These are phyloP conservation scores for Xylariomycetidae sp. DNA, from an alignment of 2,329 filamentous ascomycete genomes.

Conservation along the genomic window DNA sequence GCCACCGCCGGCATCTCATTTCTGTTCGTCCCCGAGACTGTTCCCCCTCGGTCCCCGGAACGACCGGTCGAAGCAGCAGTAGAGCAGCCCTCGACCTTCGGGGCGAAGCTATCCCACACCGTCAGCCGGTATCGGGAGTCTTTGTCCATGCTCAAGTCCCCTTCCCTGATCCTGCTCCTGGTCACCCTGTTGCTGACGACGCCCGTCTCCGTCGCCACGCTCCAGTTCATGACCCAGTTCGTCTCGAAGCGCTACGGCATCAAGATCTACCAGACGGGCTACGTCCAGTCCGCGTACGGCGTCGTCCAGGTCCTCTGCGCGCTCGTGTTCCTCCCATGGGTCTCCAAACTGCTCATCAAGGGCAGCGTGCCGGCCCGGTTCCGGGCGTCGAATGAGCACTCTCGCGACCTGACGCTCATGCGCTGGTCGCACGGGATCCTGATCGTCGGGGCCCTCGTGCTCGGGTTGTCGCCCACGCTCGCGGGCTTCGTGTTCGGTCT, in stretches of 20 bases:
- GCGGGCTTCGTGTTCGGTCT: conserved; percentile 23
- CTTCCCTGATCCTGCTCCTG: conserved; percentile 21
- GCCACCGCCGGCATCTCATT: conserved; percentile 12
- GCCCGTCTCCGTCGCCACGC: conserved; percentile 14
- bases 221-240: conserved; percentile 25
- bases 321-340: conserved; percentile 23
- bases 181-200: conserved; percentile 11
- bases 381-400: conserved; percentile 17
- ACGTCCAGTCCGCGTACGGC: conserved; percentile 25
- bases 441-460: conserved; percentile 16
- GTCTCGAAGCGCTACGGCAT: conserved; percentile 27
- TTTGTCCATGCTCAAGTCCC: conserved; percentile 20
- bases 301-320: conserved; percentile 20
- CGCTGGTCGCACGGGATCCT: conserved; percentile 21
- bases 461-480: conserved; percentile 21
- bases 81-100: not conserved
- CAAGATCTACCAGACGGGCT: conserved; percentile 24
- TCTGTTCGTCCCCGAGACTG: conserved; percentile 25
- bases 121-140: conserved; percentile 18
- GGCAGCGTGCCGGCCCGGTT: conserved; percentile 14
- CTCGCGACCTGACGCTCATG: conserved; percentile 23
- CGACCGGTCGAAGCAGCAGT: conserved; percentile 2
- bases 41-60: conserved; percentile 4
- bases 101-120: conserved; percentile 11
- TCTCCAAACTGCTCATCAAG: conserved; percentile 16